Percentiles rank a stretch among this genome's conserved stretches.
Conservation (phyloP, 2,329 filamentous ascomycete species). For the Beauveria sp. region DNA sequence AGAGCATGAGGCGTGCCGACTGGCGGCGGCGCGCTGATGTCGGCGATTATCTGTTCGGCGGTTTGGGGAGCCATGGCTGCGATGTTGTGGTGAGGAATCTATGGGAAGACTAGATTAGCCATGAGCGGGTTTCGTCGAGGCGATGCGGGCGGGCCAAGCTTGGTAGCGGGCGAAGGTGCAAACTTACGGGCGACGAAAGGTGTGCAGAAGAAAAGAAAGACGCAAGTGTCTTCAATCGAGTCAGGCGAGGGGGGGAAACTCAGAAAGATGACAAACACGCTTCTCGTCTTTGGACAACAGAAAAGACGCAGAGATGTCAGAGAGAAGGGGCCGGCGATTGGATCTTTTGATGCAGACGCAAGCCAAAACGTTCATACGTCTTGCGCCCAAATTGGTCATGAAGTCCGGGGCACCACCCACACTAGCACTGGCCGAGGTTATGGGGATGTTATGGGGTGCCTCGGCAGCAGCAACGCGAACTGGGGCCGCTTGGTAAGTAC, state of each 20-base stretch:
- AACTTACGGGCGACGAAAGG: neutral
- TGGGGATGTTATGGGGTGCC: slow-evolving; percentile 7
- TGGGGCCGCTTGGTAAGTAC: neutral
- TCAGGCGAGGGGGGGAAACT: neutral
- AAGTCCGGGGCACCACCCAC: slow-evolving; percentile 6
- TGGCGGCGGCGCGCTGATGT: slow-evolving; percentile 57
- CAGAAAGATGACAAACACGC: slow-evolving; percentile 1
- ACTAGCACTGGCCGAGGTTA: slow-evolving; percentile 9
- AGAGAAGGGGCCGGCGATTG: neutral
- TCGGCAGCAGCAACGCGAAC: slow-evolving; percentile 1
- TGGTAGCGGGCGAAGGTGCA: neutral
- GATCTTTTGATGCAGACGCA: neutral
- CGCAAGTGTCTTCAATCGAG: neutral
- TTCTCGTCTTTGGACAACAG: slow-evolving; percentile 3
- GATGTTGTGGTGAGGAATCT: slow-evolving; percentile 22
- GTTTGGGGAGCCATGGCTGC: slow-evolving; percentile 4
- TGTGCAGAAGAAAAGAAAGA: neutral
- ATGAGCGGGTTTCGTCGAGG: neutral
- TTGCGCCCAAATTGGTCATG: slow-evolving; percentile 3
- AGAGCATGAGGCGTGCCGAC: slow-evolving; percentile 73
- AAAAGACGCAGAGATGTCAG: neutral
- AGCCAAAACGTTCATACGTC: neutral
- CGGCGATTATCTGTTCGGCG: slow-evolving; percentile 17
- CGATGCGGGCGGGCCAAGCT: neutral
- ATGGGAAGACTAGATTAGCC: neutral